These are phyloP conservation scores for Favolaschia claudopus DNA, from an alignment of 768 basidiomycete species.

Conservation along the genomic window DNA sequence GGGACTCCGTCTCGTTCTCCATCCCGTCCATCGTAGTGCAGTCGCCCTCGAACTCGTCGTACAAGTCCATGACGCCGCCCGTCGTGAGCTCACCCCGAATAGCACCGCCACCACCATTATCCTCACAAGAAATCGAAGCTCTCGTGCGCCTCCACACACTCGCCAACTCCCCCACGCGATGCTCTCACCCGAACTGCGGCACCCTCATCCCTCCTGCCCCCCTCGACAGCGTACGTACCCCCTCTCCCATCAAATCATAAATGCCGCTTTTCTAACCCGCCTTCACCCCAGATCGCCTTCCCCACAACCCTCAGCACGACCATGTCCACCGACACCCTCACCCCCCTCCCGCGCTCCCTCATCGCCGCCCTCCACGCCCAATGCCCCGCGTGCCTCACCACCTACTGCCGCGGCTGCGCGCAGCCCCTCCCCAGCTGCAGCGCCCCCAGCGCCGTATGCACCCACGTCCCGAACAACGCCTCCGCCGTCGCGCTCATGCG, in stretches of 20 bases:
- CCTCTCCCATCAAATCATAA: not conserved
- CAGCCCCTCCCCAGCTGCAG: not conserved
- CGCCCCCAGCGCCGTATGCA: not conserved
- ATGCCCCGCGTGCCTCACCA: constrained; percentile 13
- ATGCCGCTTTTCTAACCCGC: not conserved
- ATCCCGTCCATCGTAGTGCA: constrained; percentile 10
- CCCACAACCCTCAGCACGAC: not conserved
- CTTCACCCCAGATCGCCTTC: not conserved
- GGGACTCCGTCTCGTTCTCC: constrained; percentile 14
- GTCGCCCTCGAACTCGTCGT: not conserved
- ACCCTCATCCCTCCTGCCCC: not conserved
- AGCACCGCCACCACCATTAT: no score
- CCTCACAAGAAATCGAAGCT: not conserved
- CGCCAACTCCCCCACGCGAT: constrained; percentile 3
- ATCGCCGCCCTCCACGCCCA: constrained; percentile 17
- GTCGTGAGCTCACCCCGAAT: constrained; percentile 12
- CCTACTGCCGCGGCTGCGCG: constrained; percentile 17
- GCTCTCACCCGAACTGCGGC: constrained; percentile 8
- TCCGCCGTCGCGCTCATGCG: no score
- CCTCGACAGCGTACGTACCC: not conserved
- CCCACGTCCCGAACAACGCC: not conserved
- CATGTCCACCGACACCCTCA: no score
- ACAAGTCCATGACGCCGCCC: not conserved
- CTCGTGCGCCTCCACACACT: constrained; percentile 9
- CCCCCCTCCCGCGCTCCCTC: not conserved